Evolutionary conservation across 2,329 filamentous ascomycete species (phyloP).

Genomic region (Fusarium tupiense): DNA sequence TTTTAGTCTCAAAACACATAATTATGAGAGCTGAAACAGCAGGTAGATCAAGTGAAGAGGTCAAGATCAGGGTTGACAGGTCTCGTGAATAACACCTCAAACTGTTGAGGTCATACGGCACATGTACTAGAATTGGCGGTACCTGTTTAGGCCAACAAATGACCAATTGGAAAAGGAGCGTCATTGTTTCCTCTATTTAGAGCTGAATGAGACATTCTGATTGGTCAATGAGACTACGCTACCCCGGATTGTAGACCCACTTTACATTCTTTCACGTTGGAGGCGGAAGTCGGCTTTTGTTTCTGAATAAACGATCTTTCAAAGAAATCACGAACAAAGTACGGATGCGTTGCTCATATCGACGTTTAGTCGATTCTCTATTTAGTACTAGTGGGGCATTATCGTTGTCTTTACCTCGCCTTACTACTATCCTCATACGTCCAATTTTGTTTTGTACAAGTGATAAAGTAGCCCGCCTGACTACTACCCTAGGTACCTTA

Average conservation of each 20-base stretch:
- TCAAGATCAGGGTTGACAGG: constrained; percentile 31
- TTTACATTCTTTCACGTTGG: not conserved
- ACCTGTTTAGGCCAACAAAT: constrained; percentile 8
- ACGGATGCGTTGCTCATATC: not conserved
- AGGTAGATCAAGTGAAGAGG: constrained; percentile 28
- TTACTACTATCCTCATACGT: not conserved
- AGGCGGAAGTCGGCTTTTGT: constrained; percentile 9
- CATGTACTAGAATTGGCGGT: not conserved
- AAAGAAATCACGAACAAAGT: not conserved
- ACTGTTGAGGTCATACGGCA: constrained; percentile 41
- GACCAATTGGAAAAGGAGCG: constrained; percentile 5
- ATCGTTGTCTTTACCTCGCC: not conserved
- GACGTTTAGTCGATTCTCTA: not conserved
- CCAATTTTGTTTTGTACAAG: not conserved
- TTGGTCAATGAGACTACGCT: constrained; percentile 27
- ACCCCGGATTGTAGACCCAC: constrained; percentile 39
- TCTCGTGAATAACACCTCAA: constrained; percentile 35
- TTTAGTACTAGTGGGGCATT: not conserved
- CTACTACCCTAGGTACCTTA: not conserved
- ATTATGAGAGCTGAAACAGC: not conserved
- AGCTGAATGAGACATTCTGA: constrained; percentile 18
- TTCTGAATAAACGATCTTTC: not conserved
- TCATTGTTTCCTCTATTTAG: not conserved
- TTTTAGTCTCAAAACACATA: not conserved
- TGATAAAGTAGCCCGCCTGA: constrained; percentile 12